Evolutionary conservation across 768 basidiomycete genomes (phyloP).

Genomic region (Clitopilus hobsonii): DNA sequence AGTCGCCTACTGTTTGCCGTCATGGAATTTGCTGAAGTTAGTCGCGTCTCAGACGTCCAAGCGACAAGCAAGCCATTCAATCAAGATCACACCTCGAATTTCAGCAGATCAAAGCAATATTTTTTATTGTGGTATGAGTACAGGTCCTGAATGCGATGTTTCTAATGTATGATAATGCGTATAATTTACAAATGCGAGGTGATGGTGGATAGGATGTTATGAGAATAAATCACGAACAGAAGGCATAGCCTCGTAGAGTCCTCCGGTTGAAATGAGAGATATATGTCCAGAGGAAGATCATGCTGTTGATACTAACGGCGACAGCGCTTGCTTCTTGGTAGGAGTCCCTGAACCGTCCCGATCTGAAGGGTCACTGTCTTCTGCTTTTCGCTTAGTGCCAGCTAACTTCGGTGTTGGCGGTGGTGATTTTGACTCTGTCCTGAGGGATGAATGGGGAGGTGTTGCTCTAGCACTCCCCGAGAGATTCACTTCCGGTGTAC

Average conservation of each 20-base stretch:
- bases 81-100: too few species aligned
- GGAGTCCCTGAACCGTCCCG: conserved; percentile 45
- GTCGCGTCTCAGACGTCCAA: too few species aligned
- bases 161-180: conserved; percentile 11
- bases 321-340: conserved; percentile 60
- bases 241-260: neutral
- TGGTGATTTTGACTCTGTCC: conserved; percentile 32
- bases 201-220: conserved; percentile 3
- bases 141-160: neutral
- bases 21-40: neutral
- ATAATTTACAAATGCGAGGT: conserved; percentile 18
- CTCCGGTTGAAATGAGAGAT: neutral
- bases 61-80: too few species aligned
- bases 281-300: neutral
- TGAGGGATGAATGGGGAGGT: conserved; percentile 30
- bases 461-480: conserved; percentile 27
- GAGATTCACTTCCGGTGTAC: conserved; percentile 59
- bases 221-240: neutral
- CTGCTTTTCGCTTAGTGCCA: conserved; percentile 77
- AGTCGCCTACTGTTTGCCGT: neutral
- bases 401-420: conserved; percentile 48
- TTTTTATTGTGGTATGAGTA: neutral
- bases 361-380: conserved; percentile 38
- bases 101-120: neutral
- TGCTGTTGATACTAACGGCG: conserved; percentile 15